A percentile compares a stretch with the other conserved stretches of the same genome.
Conservation (phyloP, 2,329 filamentous ascomycete species). For the Pseudofabraea citricarpa region DNA sequence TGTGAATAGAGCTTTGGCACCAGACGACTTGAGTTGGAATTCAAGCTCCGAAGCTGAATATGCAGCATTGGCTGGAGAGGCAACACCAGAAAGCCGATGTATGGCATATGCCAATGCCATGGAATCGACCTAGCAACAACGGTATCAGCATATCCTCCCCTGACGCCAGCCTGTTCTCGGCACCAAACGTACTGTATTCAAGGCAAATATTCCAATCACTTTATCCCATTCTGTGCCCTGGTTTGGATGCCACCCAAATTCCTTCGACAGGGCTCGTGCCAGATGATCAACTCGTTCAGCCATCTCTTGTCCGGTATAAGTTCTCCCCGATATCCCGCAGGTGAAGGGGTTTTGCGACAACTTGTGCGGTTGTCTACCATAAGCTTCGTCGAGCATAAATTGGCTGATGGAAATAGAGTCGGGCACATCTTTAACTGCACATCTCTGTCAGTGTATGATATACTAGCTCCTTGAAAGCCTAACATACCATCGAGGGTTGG, state of each 20-base stretch:
- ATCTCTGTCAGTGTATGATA: too few species aligned
- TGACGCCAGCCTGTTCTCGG: neutral
- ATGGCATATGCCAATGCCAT: constrained; percentile 68
- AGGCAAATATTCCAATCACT: constrained; percentile 69
- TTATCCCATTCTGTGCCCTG: constrained; percentile 77
- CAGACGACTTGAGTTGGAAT: constrained; percentile 66
- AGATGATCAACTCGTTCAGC: constrained; percentile 62
- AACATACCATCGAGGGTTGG: constrained; percentile 53
- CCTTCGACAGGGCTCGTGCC: constrained; percentile 62
- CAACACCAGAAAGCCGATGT: constrained; percentile 69
- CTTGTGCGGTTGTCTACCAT: constrained; percentile 60
- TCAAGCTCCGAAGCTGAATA: constrained; percentile 67
- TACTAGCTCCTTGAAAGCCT: too few species aligned
- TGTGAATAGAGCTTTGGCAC: constrained; percentile 67
- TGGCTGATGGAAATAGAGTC: constrained; percentile 71
- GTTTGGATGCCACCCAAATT: constrained; percentile 67
- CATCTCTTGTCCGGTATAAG: constrained; percentile 59
- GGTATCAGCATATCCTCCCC: neutral
- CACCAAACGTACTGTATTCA: constrained; percentile 64
- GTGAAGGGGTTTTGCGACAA: constrained; percentile 68
- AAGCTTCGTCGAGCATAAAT: constrained; percentile 70
- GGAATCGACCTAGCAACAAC: constrained; percentile 59
- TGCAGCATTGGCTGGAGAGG: constrained; percentile 70
- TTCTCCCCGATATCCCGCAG: constrained; percentile 67
- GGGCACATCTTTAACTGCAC: constrained; percentile 44